Conservation (phyloP, 305 asterid genomes). For the Coffea humblotiana region DNA sequence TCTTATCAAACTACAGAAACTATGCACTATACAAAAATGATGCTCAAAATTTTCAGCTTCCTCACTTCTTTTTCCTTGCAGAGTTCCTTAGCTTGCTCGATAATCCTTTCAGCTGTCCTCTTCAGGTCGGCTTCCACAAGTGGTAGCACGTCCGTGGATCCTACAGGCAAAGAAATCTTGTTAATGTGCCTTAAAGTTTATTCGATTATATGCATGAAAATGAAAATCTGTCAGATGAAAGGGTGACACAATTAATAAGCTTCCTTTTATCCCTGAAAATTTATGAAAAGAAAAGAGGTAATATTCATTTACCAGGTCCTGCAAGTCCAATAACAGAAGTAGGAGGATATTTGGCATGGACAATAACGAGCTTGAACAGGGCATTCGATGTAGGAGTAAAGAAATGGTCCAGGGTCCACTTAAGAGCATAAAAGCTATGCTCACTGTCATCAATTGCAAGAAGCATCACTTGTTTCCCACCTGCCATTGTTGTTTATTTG, state of each 20-base stretch:
- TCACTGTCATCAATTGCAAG: conserved; percentile 36
- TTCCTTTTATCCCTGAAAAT: too few relatives aligned
- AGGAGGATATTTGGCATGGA: conserved; percentile 30
- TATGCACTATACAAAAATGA: background rate
- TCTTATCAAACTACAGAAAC: background rate
- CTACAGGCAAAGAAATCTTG: conserved; percentile 13
- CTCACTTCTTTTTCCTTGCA: conserved; percentile 29
- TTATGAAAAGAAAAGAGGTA: too few relatives aligned
- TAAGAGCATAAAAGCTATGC: conserved; percentile 40
- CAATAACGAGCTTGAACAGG: conserved; percentile 27
- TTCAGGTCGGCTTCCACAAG: conserved; percentile 33
- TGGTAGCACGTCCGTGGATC: conserved; percentile 25
- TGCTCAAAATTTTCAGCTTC: background rate
- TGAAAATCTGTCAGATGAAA: too few relatives aligned
- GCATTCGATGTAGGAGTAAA: conserved; percentile 12
- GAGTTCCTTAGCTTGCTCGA: conserved; percentile 28
- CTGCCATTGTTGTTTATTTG: conserved; percentile 17
- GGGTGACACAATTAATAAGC: too few relatives aligned
- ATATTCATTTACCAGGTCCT: conserved; percentile 27
- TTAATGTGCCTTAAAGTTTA: background rate
- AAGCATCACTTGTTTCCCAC: conserved; percentile 31
- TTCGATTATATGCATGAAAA: background rate
- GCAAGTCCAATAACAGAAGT: conserved; percentile 29
- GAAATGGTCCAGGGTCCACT: conserved; percentile 36
- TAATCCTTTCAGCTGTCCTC: conserved; percentile 24